Evolutionary conservation across 225 moss, liverwort and hornwort genomes (phyloP), one percentile per base, ranked within the genome.

Genomic region (Pleurozium schreberi): DNA sequence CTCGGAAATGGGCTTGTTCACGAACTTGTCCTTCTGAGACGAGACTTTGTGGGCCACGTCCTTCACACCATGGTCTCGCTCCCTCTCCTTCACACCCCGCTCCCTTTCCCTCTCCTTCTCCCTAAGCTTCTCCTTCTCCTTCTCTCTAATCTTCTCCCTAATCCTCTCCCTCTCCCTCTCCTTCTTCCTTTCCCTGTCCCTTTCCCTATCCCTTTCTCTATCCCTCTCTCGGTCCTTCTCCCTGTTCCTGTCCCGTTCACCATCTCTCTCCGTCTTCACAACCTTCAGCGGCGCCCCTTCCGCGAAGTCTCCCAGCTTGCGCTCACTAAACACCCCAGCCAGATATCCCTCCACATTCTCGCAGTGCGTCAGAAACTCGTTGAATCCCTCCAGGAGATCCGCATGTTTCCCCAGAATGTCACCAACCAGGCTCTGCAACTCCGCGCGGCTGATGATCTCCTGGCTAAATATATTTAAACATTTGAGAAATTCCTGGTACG

Each of bases 391-490:
- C 92, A 97, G 94, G 67, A 97, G 94, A 88, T 97, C 97, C 49
- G 94, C 82, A 79, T 97, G 97, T 90, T 95, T 97, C 43, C 97
- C 96, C 78, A 97, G 87, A 61, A 97, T 95, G 89, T 97, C 97
- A 36, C 93, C 91, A 28, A 97, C 97, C 58, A 97, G 92, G 90
- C 92, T 89, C 88, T 95, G 96, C 88, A 97, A 92, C 90, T 97
- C 97, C 26, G 63, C 80, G 16, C 96, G 94, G 83, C 93, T 94
- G 92, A 97, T 97, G 87, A 97, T 97, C 90, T 96, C 97, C 87
- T 96, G 95, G 82, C 93, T 97, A 88, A 97, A 96, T 84, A 97
- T 97, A 87, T 97, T 96, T 65, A 97, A 89, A 82, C 97, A 97
- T 87, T 96, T 97, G 36, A 97, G 91, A 81, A 97, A 97, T 83